These are phyloP conservation scores for Cinnamomum chago DNA, from an alignment of 164 flowering plant species.

Conservation along the genomic window DNA sequence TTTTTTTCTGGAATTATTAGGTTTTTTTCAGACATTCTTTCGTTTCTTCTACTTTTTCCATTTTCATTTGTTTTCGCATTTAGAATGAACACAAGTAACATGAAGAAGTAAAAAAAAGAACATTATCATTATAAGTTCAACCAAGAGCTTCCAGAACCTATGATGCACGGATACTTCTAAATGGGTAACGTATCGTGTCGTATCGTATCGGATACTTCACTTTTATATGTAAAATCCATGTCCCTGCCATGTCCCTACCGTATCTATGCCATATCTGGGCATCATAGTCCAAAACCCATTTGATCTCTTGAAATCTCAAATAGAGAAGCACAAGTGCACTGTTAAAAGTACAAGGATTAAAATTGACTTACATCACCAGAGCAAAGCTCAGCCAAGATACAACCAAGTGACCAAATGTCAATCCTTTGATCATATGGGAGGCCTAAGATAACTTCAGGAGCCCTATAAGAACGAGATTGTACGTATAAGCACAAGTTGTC, in stretches of 20 bases:
- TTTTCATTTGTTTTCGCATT: neutral
- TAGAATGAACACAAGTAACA: neutral
- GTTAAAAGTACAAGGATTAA: neutral
- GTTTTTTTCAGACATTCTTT: neutral
- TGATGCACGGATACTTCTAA: no score
- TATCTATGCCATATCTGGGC: no score
- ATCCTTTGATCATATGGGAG: constrained; percentile 79
- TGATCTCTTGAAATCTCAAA: no score
- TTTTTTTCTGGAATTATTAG: neutral
- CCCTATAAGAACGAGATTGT: constrained; percentile 95
- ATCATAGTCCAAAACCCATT: no score
- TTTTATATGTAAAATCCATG: no score
- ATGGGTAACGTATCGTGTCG: no score
- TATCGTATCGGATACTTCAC: no score
- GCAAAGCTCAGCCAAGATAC: constrained; percentile 87
- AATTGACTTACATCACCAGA: constrained; percentile 72
- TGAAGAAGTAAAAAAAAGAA: neutral
- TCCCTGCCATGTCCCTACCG: no score
- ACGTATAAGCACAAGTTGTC: constrained; percentile 87
- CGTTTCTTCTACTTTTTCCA: neutral
- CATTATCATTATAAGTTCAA: neutral
- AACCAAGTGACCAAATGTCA: constrained; percentile 95
- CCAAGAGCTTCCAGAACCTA: neutral
- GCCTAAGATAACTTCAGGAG: constrained; percentile 96
- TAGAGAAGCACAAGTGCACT: neutral